Base-by-base conservation (phyloP, 139 green algal species). In the Chlamydomonas schloesseri region DNA sequence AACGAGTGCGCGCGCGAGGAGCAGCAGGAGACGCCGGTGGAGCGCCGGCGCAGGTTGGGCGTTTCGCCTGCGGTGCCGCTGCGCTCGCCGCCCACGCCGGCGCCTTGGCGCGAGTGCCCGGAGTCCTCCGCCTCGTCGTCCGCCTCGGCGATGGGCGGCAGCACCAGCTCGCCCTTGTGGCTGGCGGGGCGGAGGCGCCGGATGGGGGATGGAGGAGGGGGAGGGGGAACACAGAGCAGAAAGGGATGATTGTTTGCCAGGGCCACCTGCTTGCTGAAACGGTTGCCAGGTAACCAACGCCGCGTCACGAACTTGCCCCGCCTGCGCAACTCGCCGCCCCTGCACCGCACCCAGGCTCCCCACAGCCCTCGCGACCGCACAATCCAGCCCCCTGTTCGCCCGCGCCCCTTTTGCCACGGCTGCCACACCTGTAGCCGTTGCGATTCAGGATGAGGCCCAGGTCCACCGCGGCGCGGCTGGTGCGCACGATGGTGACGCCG, bases 391-490 rank as follows among this genome's bases (percentile, higher is more conserved):
- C n/a, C n/a, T n/a, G n/a, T n/a, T n/a, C n/a, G n/a, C n/a, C n/a
- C n/a, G n/a, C n/a, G n/a, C n/a, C n/a, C n/a, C n/a, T n/a, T n/a
- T n/a, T n/a, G n/a, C 34, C 18, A 2, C 33, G 18, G 0, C 9
- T 50, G 11, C 46, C 62, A 0, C 67, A 85, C 79, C 79, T 85
- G 79, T 85, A 85, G 0, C 79, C 79, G 79, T 85, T 76, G 18
- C 91, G 88, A 87, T 96, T 92, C 14, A 98, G 91, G 26, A 98
- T 83, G 3, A 58, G 46, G 3, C 36, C 70, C 31, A 97, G 72
- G 84, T 97, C 91, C n/a, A 98, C 91, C 60, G 0, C 70, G 91
- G 91, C 95, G 31, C 83, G 88, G 21, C 84, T 83, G 20, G 93
- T 97, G 68, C 76, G 87, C 2, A 96, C 69, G n/a, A 98, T 89